A percentile compares a stretch with the other conserved stretches of the same genome.
Conservation (phyloP, 78 protist genomes). For the Dictyostelium capitatum region DNA sequence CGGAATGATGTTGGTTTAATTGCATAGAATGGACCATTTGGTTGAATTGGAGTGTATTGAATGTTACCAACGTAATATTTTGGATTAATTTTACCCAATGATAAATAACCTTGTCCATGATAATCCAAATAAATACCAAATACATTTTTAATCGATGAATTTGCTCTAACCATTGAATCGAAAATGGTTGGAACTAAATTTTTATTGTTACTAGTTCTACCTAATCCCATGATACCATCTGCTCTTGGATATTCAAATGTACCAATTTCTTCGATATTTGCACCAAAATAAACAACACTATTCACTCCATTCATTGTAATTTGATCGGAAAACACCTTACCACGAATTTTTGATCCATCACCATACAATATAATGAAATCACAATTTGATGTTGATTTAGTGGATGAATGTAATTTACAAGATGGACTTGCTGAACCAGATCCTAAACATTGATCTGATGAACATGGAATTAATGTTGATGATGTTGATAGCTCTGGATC, state of each 20-base stretch:
- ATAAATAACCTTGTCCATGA: constrained; percentile 50
- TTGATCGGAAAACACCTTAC: constrained; percentile 30
- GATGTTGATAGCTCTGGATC: constrained; percentile 27
- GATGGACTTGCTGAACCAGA: constrained; percentile 63
- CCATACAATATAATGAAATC: constrained; percentile 61
- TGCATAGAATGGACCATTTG: constrained; percentile 21
- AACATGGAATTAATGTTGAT: constrained; percentile 1
- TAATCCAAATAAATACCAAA: constrained; percentile 68
- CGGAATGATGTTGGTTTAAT: constrained; percentile 27
- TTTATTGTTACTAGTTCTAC: constrained; percentile 40
- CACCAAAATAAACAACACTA: constrained; percentile 44
- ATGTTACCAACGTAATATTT: constrained; percentile 30
- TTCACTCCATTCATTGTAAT: constrained; percentile 42
- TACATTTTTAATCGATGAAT: constrained; percentile 13
- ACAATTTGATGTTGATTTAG: constrained; percentile 12
- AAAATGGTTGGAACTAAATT: constrained; percentile 63
- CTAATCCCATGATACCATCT: constrained; percentile 78
- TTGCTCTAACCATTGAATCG: constrained; percentile 44
- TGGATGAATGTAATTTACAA: constrained; percentile 16
- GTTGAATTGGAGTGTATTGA: constrained; percentile 50
- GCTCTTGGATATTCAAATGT: constrained; percentile 79
- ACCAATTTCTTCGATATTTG: constrained; percentile 44
- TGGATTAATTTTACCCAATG: constrained; percentile 54
- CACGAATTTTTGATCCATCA: constrained; percentile 61
- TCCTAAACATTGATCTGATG: constrained; percentile 32